Base-by-base conservation (phyloP, 2,329 filamentous ascomycete species). In the Cylindrodendrum hubeiense region DNA sequence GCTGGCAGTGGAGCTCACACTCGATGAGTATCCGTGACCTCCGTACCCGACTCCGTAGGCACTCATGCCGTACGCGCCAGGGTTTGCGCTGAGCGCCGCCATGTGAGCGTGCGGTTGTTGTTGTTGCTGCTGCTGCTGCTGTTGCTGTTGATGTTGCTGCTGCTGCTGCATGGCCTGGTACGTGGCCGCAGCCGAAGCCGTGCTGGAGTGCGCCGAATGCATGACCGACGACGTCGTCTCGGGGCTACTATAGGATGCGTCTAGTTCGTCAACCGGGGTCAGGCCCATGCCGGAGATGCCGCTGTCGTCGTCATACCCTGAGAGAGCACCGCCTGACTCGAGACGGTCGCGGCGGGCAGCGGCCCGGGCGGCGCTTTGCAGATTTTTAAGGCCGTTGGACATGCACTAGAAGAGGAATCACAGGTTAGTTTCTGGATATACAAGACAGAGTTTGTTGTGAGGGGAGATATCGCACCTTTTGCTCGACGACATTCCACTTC, bases 381-480 rank as follows among this genome's bases (percentile, higher is more conserved):
- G 86, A 79, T 93, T 94, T 82, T 94, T 95, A 73, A 95, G 83
- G 37, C 93, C 93, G 75, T 92, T 92, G 77, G 92, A 90, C 90
- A 96, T 93, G 81, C 92, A 94, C 93, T 95, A 70, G 33, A 26
- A 13, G n/a, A 51, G 26, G 47, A 19, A 19, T 1, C 17, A 15
- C 10, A n/a, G 5, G 39, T 74, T 34, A 70, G 56, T 2, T n/a
- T n/a, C 28, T 12, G 3, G n/a, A 37, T 22, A 17, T 30, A 30
- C 12, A 17, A 44, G 43, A 9, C 17, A 1, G 8, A 19, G 9
- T 2, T 4, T 0, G 50, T 30, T 6, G 52, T 28, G 2, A 17
- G 17, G 26, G 39, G 21, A 13, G 6, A 17, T 30, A 9, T 67
- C 81, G 70, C 75, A 90, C 89, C 84, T 89, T 90, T 69, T 84